phyloP scores from a whole-genome alignment of 768 basidiomycete genomes.

The Paxillus ammoniavirescens region DNA sequence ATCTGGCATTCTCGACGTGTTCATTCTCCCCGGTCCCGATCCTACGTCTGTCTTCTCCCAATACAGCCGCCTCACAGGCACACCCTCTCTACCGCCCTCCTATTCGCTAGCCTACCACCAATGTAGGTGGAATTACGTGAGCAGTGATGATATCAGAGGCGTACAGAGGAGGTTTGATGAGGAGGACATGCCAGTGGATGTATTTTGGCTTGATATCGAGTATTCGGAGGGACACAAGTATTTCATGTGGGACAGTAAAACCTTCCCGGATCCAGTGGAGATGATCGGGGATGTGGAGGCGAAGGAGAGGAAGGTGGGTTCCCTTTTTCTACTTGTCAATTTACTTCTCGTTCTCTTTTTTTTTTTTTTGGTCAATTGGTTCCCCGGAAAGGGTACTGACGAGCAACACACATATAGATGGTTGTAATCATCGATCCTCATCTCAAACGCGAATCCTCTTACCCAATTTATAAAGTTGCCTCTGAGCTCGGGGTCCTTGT shows the following conservation, averaged over 20 bases:
- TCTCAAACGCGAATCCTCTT: constrained; percentile 76
- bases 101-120: constrained; percentile 96
- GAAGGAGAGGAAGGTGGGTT: constrained; percentile 73
- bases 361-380: too few species aligned
- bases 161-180: constrained; percentile 91
- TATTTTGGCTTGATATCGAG: constrained; percentile 97
- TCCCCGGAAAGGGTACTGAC: background rate
- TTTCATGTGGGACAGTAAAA: constrained; percentile 93
- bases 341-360: background rate
- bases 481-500: constrained; percentile 79
- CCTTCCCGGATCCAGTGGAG: constrained; percentile 90
- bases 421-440: constrained; percentile 98
- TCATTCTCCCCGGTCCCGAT: constrained; percentile 90
- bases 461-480: constrained; percentile 84
- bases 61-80: constrained; percentile 83
- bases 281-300: constrained; percentile 91
- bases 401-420: constrained; percentile 56
- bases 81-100: constrained; percentile 82
- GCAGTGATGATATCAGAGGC: constrained; percentile 79
- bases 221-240: constrained; percentile 94
- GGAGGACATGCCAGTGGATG: constrained; percentile 92
- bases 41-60: constrained; percentile 81
- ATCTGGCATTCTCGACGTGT: constrained; percentile 92
- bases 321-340: too few species aligned
- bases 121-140: constrained; percentile 97